These are phyloP conservation scores for Corymbia calophylla DNA, from an alignment of 441 rosid genomes.

Conservation along the genomic window DNA sequence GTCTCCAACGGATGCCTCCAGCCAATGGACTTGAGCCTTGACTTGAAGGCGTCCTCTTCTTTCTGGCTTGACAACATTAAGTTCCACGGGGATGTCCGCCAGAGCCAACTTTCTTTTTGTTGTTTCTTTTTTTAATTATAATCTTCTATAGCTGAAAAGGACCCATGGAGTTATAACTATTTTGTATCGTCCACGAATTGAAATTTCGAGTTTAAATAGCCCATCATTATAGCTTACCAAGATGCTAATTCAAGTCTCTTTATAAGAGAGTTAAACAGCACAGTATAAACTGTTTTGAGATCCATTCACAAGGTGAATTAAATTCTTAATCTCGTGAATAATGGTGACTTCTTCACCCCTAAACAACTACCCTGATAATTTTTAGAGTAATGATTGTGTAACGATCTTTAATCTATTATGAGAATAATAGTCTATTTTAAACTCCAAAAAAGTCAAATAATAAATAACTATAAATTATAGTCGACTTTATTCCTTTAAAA, in stretches of 20 bases:
- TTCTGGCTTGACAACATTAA: neutral
- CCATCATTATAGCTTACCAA: neutral
- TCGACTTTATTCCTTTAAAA: too few species aligned
- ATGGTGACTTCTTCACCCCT: neutral
- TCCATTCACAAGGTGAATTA: neutral
- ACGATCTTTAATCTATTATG: too few species aligned
- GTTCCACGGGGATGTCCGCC: neutral
- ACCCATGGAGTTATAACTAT: neutral
- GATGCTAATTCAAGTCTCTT: neutral
- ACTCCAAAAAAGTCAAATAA: too few species aligned
- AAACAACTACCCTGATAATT: neutral
- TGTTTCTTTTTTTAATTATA: too few species aligned
- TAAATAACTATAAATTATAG: too few species aligned
- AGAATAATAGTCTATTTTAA: rapidly evolving
- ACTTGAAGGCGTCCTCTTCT: neutral
- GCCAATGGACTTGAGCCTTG: neutral
- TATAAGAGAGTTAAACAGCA: neutral
- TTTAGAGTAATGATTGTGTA: too few species aligned
- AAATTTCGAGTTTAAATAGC: rapidly evolving
- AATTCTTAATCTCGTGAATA: neutral
- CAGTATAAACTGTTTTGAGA: neutral
- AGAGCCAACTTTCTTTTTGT: neutral
- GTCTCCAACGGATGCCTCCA: neutral
- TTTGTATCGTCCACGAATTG: rapidly evolving
- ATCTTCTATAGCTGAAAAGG: rapidly evolving